These are phyloP conservation scores for Nepenthes gracilis DNA, from an alignment of 148 eudicot genomes.

Conservation along the genomic window DNA sequence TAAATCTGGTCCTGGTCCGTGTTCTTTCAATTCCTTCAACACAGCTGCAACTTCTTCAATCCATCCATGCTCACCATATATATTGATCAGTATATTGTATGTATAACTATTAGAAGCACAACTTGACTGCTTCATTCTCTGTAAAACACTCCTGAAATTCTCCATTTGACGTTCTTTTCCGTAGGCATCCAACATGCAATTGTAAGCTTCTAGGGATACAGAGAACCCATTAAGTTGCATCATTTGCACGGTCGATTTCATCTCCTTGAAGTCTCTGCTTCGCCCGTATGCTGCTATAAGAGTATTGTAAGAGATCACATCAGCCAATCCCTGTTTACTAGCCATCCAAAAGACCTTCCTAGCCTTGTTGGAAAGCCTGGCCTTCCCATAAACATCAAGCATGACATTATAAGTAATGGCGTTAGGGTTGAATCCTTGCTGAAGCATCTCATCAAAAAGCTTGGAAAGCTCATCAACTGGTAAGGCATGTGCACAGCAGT, in stretches of 20 bases:
- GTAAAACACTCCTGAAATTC: slow-evolving; percentile 51
- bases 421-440: slow-evolving; percentile 55
- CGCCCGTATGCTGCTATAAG: slow-evolving; percentile 75
- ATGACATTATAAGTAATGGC: slow-evolving; percentile 71
- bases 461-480: slow-evolving; percentile 84
- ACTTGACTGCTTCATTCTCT: slow-evolving; percentile 49
- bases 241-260: slow-evolving; percentile 41
- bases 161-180: slow-evolving; percentile 82
- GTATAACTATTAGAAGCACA: slow-evolving; percentile 58
- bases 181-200: slow-evolving; percentile 85
- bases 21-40: slow-evolving; percentile 58
- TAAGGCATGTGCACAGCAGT: slow-evolving; percentile 87
- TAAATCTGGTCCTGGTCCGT: slow-evolving; percentile 64
- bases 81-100: slow-evolving; percentile 73
- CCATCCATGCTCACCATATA: slow-evolving; percentile 87
- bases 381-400: slow-evolving; percentile 77
- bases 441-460: slow-evolving; percentile 88
- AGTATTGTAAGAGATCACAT: slow-evolving; percentile 85
- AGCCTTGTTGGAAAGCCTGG: slow-evolving; percentile 66
- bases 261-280: slow-evolving; percentile 41
- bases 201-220: slow-evolving; percentile 89
- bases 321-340: slow-evolving; percentile 54
- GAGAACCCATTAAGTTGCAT: slow-evolving; percentile 86
- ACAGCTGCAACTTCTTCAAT: slow-evolving; percentile 73
- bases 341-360: slow-evolving; percentile 66